Base-by-base conservation (phyloP, 2,329 filamentous ascomycete species). In the Colletotrichum chrysophilum region DNA sequence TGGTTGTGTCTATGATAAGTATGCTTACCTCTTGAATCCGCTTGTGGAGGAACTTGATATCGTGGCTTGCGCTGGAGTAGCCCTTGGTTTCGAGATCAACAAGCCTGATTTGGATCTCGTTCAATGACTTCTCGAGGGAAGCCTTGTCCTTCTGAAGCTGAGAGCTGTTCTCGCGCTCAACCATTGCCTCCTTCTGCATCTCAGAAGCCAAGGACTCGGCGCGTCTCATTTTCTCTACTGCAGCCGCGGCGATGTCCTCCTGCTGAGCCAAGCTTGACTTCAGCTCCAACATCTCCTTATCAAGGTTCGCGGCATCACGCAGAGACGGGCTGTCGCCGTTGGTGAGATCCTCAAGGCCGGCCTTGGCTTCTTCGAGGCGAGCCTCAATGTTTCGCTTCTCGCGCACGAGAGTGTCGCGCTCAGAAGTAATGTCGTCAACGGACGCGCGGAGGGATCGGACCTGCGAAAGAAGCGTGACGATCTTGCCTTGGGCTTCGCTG, bases 11-110 rank as follows among this genome's bases (percentile, higher is more conserved):
- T 66, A n/a, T 28, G 43, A 56, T 21, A 38, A 62, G 18, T 30
- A 67, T 78, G 70, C 92, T 90, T 89, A 98, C 96, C 91, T 98
- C 96, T 87, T 98, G 96, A 78, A 99, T 95, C 66, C 96, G 92
- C 82, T 96, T 96, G 85, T 98, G 95, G 81, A 98, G 86, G 87
- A 98, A 98, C 81, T 97, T 94, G 79, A 98, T 95, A 85, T 98
- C 96, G 81, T 98, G 95, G 84, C 96, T 98, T 28, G 95, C 95
- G 78, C 94, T 97, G 24, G 96, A 97, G 86, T 98, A 98, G 69
- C 96, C 96, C 88, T 98, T 98, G 58, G 97, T 98, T 87, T 99
- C 96, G 10, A 98, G 89, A 83, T 98, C 97, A 68, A 99, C 94
- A 71, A 98, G 92, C 81, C 93, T 93, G 69, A 98, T 91, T 85